These are phyloP conservation scores for Pyronema domesticum DNA, from an alignment of 495 filamentous ascomycete species.

Conservation along the genomic window DNA sequence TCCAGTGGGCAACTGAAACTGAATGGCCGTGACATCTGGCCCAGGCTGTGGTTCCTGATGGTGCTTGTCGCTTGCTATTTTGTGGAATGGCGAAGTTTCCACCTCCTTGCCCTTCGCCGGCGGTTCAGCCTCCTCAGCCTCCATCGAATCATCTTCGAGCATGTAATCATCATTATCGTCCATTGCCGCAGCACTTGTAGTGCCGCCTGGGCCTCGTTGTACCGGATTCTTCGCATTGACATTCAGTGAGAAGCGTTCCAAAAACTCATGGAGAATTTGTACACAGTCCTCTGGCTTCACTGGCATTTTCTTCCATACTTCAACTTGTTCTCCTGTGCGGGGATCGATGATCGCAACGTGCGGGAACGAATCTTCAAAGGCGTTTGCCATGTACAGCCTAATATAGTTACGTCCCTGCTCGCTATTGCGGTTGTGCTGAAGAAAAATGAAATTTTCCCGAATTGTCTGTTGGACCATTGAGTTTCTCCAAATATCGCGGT, in stretches of 20 bases:
- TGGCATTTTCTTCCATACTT: slow-evolving; percentile 77
- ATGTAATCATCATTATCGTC: slow-evolving; percentile 77
- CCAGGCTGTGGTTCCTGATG: slow-evolving; percentile 60
- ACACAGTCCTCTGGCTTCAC: slow-evolving; percentile 65
- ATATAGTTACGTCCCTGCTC: slow-evolving; percentile 57
- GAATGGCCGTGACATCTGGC: slow-evolving; percentile 63
- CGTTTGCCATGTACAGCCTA: slow-evolving; percentile 67
- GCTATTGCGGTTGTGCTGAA: slow-evolving; percentile 79
- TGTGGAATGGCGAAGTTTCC: slow-evolving; percentile 6
- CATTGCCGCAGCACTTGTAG: slow-evolving; percentile 27
- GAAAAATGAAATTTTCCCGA: slow-evolving; percentile 81
- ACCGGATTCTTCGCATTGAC: slow-evolving; percentile 83
- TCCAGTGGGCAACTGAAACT: slow-evolving; percentile 68
- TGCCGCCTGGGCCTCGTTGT: slow-evolving; percentile 27
- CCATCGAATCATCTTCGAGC: slow-evolving; percentile 33
- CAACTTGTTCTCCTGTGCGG: slow-evolving; percentile 89
- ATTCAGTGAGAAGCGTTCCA: slow-evolving; percentile 82
- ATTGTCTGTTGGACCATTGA: slow-evolving; percentile 56
- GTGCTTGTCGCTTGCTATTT: slow-evolving; percentile 50
- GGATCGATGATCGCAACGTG: slow-evolving; percentile 94
- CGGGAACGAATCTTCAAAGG: slow-evolving; percentile 39
- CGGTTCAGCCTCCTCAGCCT: slow-evolving; percentile 21
- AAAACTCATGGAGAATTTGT: slow-evolving; percentile 80
- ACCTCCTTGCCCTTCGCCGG: slow-evolving; percentile 7
- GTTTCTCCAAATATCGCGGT: slow-evolving; percentile 92